phyloP scores from a whole-genome alignment of 495 filamentous ascomycete genomes.

The Daldinia decipiens region DNA sequence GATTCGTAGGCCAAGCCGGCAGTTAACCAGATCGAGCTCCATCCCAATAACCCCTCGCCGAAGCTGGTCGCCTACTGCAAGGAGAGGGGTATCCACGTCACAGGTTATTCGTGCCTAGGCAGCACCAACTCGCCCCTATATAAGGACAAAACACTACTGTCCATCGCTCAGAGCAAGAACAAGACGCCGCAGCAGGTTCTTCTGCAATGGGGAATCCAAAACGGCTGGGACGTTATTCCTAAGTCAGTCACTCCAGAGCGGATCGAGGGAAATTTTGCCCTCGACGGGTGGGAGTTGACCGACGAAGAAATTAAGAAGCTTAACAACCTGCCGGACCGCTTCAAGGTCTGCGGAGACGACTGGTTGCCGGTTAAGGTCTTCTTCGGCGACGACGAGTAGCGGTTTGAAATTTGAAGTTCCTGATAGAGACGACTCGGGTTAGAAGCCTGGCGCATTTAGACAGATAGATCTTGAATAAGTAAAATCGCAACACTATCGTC shows the following conservation, averaged over 20 bases:
- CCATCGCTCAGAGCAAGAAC: slow-evolving; percentile 72
- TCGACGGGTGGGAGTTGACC: slow-evolving; percentile 74
- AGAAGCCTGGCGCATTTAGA: slow-evolving; percentile 35
- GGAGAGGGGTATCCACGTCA: slow-evolving; percentile 73
- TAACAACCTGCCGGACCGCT: slow-evolving; percentile 70
- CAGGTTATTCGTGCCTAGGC: slow-evolving; percentile 75
- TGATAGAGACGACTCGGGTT: slow-evolving; percentile 9
- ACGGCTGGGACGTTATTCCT: slow-evolving; percentile 78
- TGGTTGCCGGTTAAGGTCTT: slow-evolving; percentile 85
- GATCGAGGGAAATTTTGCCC: slow-evolving; percentile 71
- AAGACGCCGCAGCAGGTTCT: slow-evolving; percentile 75
- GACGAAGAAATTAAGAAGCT: slow-evolving; percentile 71
- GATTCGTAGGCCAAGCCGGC: slow-evolving; percentile 71
- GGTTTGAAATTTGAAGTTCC: neutral
- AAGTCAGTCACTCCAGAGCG: slow-evolving; percentile 72
- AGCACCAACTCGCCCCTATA: slow-evolving; percentile 64
- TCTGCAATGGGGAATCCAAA: slow-evolving; percentile 74
- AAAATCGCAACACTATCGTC: neutral
- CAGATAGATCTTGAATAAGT: slow-evolving; percentile 39
- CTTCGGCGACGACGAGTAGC: slow-evolving; percentile 83
- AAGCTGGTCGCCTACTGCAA: slow-evolving; percentile 80
- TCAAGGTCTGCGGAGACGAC: slow-evolving; percentile 76
- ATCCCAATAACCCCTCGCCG: slow-evolving; percentile 81
- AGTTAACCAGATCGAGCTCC: slow-evolving; percentile 93
- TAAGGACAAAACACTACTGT: slow-evolving; percentile 67